Evolutionary conservation across 31 red algal genomes (phyloP).

Genomic region (Bonnemaisonia californica): DNA sequence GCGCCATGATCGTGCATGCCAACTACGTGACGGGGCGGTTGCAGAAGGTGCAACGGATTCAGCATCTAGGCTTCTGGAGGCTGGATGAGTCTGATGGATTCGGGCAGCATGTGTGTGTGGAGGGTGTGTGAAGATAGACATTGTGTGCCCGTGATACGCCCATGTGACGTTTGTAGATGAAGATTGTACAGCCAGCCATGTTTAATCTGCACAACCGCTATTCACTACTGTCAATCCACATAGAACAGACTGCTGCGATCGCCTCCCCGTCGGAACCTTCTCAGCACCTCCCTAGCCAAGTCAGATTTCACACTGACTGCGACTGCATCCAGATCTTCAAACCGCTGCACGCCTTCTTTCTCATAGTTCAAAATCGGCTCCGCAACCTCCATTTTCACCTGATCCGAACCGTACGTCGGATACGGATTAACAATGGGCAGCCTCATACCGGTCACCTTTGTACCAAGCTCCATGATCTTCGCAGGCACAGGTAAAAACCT

Average conservation of each 20-base stretch:
- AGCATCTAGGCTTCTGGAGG: slow-evolving; percentile 60
- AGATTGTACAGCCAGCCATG: background rate
- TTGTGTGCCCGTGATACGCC: background rate
- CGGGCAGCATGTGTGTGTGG: background rate
- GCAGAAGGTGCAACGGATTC: slow-evolving; percentile 43
- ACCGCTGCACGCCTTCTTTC: slow-evolving; percentile 66
- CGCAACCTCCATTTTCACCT: slow-evolving; percentile 67
- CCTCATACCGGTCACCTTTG: slow-evolving; percentile 46
- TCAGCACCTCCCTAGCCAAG: slow-evolving; percentile 63
- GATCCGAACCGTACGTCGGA: slow-evolving; percentile 64
- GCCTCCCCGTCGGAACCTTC: slow-evolving; percentile 86
- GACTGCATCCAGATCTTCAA: slow-evolving; percentile 74
- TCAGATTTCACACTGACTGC: slow-evolving; percentile 74
- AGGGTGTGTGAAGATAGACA: background rate
- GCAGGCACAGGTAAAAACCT: slow-evolving; percentile 66
- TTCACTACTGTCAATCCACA: too few species aligned
- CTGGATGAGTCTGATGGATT: slow-evolving; percentile 29
- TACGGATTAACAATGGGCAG: slow-evolving; percentile 87
- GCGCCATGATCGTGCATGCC: slow-evolving; percentile 53
- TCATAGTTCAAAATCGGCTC: slow-evolving; percentile 52
- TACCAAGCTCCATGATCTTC: slow-evolving; percentile 38
- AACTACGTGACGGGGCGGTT: slow-evolving; percentile 63
- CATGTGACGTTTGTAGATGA: background rate
- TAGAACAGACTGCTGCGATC: slow-evolving; percentile 90
- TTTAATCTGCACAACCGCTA: too few species aligned